Evolutionary conservation across 2,329 filamentous ascomycete species (phyloP).

Genomic region (Colletotrichum navitas): DNA sequence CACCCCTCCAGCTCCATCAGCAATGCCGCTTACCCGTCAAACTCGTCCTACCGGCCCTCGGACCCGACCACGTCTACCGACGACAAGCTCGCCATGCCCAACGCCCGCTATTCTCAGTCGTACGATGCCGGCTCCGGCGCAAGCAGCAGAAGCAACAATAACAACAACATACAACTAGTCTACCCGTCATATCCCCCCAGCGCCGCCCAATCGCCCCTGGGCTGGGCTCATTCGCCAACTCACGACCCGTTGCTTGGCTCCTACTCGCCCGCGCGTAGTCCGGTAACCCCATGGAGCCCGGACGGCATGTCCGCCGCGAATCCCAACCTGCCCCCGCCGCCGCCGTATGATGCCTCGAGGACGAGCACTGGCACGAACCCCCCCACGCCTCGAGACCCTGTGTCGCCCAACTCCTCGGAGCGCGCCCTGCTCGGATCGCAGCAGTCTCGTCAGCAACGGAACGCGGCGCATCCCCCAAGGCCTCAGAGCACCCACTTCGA

Average conservation of each 20-base stretch:
- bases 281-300: constrained; percentile 39
- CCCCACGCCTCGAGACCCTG: constrained; percentile 22
- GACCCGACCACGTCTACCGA: constrained; percentile 25
- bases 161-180: not conserved
- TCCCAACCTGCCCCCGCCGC: constrained; percentile 43
- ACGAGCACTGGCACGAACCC: constrained; percentile 18
- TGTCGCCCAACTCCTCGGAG: constrained; percentile 28
- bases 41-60: constrained; percentile 39
- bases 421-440: constrained; percentile 28
- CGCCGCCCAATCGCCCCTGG: constrained; percentile 7
- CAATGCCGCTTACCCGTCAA: constrained; percentile 41
- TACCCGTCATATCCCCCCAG: constrained; percentile 25
- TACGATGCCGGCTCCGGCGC: constrained; percentile 16
- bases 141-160: not conserved
- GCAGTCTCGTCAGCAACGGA: constrained; percentile 11
- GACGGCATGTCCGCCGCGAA: constrained; percentile 40
- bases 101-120: constrained; percentile 38
- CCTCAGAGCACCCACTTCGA: constrained; percentile 4
- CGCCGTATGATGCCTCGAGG: constrained; percentile 38
- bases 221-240: constrained; percentile 14
- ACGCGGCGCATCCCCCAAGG: constrained; percentile 1
- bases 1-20: constrained; percentile 34
- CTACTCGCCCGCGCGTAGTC: constrained; percentile 16
- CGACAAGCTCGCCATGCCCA: constrained; percentile 38
- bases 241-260: constrained; percentile 23